phyloP scores from a whole-genome alignment of 306 rosid species.

The Rosa persica region DNA sequence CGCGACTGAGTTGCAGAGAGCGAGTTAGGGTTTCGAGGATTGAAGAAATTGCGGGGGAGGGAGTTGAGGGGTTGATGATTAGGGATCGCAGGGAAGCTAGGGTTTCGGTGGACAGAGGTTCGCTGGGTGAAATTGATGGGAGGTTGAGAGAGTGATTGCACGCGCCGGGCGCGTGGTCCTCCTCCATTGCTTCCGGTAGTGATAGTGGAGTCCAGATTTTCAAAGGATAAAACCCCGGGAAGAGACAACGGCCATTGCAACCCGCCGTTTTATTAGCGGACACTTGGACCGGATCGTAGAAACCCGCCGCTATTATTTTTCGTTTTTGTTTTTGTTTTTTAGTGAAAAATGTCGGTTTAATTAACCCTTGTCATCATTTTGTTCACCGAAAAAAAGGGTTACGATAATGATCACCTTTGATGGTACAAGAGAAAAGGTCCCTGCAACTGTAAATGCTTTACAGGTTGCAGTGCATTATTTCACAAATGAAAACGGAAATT shows the following conservation, averaged over 20 bases:
- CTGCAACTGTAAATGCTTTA: too few species aligned
- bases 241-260: not conserved
- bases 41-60: slow-evolving; percentile 41
- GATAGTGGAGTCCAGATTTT: not conserved
- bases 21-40: slow-evolving; percentile 45
- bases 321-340: too few species aligned
- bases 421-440: too few species aligned
- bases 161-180: not conserved
- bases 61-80: slow-evolving; percentile 58
- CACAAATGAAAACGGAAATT: too few species aligned
- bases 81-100: slow-evolving; percentile 53
- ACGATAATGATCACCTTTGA: too few species aligned
- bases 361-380: too few species aligned
- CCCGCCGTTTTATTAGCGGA: not conserved
- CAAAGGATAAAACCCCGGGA: slow-evolving; percentile 1
- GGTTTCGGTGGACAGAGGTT: slow-evolving; percentile 36
- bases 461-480: too few species aligned
- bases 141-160: slow-evolving; percentile 2
- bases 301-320: not conserved
- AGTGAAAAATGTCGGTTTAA: too few species aligned
- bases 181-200: slow-evolving; percentile 24
- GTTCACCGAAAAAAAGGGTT: too few species aligned
- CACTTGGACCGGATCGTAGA: not conserved
- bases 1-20: slow-evolving; percentile 37
- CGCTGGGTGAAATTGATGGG: slow-evolving; percentile 11